Evolutionary conservation across 1,139 yeast species (phyloP), one percentile per base, ranked within the genome.

Genomic region (Magnusiomyces sp.): DNA sequence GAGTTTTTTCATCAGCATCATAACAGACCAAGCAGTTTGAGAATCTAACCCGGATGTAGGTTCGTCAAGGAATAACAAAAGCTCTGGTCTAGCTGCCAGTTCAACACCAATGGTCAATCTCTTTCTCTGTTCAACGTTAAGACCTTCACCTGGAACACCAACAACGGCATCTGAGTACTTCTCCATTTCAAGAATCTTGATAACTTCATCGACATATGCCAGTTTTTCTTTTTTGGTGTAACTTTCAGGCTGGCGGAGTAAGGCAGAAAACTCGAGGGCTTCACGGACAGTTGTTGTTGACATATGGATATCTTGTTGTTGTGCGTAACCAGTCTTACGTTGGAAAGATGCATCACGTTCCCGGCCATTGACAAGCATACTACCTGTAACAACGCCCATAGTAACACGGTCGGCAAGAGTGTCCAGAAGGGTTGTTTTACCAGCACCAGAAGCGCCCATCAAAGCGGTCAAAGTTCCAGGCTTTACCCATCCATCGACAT

Each of bases 41-140:
- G 95, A 86, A 64, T 88, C 95, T 58, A 88, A 73, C 62, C 96
- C 96, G 5, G 95, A 87, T 20, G 96, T 88, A 9, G 96, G 96
- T 65, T 88, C 96, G 69, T 88, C 96, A 62, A 88, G 74, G 68
- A 88, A 88, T n/a, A n/a, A n/a, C n/a, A n/a, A n/a, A n/a, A n/a
- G n/a, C n/a, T n/a, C n/a, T n/a, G n/a, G n/a, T n/a, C n/a, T n/a
- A n/a, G n/a, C n/a, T n/a, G n/a, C n/a, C n/a, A n/a, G n/a, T n/a
- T n/a, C n/a, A n/a, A n/a, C 51, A 57, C 95, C 90, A 63, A 84
- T 81, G 19, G 95, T 83, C 58, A 86, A 73, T 64, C 94, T 79
- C 72, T 86, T 86, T 61, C 95, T 77, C 68, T 85, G 95, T 67
- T 86, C 95, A 56, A 85, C 94, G 64, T 85, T 85, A 57, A 85